phyloP scores from a whole-genome alignment of 768 basidiomycete species.

The Phallus indusiatus region DNA sequence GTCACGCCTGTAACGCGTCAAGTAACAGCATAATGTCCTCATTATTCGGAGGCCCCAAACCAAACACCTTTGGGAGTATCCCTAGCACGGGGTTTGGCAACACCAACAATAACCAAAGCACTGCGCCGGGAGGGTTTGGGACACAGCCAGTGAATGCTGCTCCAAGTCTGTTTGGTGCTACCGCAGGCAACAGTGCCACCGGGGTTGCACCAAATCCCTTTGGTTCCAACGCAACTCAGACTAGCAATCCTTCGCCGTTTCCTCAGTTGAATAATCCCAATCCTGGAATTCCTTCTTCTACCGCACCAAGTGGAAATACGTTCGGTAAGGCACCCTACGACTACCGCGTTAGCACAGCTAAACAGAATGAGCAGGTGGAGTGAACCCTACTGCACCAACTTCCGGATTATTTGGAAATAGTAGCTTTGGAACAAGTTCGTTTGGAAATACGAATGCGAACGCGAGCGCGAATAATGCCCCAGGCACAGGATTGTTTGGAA shows the following conservation, averaged over 20 bases:
- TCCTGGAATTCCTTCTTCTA: not conserved
- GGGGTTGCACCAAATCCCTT: not conserved
- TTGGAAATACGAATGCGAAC: constrained; percentile 17
- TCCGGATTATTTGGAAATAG: not conserved
- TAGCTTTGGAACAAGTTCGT: constrained; percentile 15
- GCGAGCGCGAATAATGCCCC: constrained; percentile 8
- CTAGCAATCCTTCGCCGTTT: not conserved
- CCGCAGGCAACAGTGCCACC: not conserved
- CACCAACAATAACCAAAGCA: not conserved
- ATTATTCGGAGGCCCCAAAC: not conserved
- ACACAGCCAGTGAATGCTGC: not conserved
- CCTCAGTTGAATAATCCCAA: not conserved
- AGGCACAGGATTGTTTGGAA: constrained; percentile 8
- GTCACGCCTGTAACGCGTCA: not conserved
- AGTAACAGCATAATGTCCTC: not conserved
- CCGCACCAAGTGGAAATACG: not conserved
- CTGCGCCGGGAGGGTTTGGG: not conserved
- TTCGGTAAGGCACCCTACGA: not conserved
- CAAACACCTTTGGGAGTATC: not conserved
- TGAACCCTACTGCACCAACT: not conserved
- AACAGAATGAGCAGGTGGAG: too few species aligned
- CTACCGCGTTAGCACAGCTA: not conserved
- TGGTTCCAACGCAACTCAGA: not conserved
- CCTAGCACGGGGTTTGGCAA: not conserved
- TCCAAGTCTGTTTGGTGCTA: not conserved